Evolutionary conservation across 305 asterid genomes (phyloP).

Genomic region (Lippia alba): DNA sequence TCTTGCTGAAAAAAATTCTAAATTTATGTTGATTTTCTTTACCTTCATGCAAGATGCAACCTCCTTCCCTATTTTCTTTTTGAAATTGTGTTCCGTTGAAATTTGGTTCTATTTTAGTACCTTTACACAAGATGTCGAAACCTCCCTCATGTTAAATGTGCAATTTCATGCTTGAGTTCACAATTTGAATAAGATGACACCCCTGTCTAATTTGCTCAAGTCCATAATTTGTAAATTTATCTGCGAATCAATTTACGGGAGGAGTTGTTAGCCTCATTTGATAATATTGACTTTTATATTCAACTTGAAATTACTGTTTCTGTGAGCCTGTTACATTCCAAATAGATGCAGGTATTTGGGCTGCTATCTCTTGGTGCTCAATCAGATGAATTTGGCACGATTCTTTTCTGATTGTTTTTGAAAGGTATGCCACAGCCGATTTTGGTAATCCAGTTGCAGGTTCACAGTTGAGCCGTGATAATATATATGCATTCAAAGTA

Average conservation of each 20-base stretch:
- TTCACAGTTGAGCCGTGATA: slow-evolving; percentile 34
- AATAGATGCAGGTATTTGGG: slow-evolving; percentile 67
- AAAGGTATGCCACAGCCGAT: slow-evolving; percentile 61
- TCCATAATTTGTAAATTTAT: too few relatives aligned
- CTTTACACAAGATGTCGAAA: slow-evolving; percentile 21
- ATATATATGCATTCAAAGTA: slow-evolving; percentile 30
- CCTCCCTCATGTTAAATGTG: slow-evolving; percentile 18
- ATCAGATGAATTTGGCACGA: slow-evolving; percentile 60
- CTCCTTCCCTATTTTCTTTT: slow-evolving; percentile 8
- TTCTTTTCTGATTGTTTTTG: slow-evolving; percentile 50
- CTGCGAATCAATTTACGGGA: slow-evolving; percentile 2
- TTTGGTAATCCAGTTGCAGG: slow-evolving; percentile 41
- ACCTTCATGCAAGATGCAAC: slow-evolving; percentile 30
- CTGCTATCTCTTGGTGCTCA: slow-evolving; percentile 60
- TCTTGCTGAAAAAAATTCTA: slow-evolving; percentile 29
- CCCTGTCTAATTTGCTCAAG: neutral
- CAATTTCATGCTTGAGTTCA: slow-evolving; percentile 23
- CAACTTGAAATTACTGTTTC: slow-evolving; percentile 44
- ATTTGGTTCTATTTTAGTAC: slow-evolving; percentile 30
- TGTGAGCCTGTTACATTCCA: slow-evolving; percentile 60
- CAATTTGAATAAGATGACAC: slow-evolving; percentile 14
- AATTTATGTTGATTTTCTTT: slow-evolving; percentile 30
- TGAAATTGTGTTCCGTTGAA: slow-evolving; percentile 21
- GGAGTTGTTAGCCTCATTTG: slow-evolving; percentile 28
- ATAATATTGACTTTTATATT: slow-evolving; percentile 24